A percentile compares a stretch with the other conserved stretches of the same genome.
Conservation (phyloP, 768 basidiomycete species). For the Termitomyces sp. region DNA sequence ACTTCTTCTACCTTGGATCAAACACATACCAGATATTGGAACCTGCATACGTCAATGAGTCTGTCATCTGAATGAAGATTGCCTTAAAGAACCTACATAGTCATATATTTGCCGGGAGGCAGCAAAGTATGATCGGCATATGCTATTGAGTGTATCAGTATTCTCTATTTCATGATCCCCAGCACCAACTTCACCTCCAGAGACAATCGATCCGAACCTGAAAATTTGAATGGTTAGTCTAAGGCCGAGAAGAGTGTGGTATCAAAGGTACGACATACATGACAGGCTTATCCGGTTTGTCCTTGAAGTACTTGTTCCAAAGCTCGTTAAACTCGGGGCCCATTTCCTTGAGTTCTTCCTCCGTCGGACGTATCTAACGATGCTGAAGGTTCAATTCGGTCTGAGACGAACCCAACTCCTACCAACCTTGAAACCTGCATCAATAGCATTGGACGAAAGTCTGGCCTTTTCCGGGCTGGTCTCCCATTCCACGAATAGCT, state of each 20-base stretch:
- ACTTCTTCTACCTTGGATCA: neutral
- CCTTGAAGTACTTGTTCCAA: constrained; percentile 71
- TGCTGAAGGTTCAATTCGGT: neutral
- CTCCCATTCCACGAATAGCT: constrained; percentile 65
- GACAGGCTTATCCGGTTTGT: constrained; percentile 77
- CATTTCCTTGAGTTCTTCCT: constrained; percentile 71
- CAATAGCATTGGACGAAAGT: constrained; percentile 67
- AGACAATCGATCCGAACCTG: constrained; percentile 65
- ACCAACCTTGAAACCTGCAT: constrained; percentile 68
- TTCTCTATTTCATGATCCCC: neutral
- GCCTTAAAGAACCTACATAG: constrained; percentile 43
- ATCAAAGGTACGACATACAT: constrained; percentile 36
- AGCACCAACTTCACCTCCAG: constrained; percentile 34
- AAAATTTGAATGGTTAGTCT: neutral
- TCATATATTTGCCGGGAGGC: constrained; percentile 69
- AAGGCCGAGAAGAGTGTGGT: neutral
- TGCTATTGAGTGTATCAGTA: constrained; percentile 26
- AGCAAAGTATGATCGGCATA: constrained; percentile 70
- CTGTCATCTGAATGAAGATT: neutral
- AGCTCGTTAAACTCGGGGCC: constrained; percentile 72
- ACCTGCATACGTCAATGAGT: constrained; percentile 26
- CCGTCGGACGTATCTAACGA: constrained; percentile 60
- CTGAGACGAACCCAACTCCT: neutral
- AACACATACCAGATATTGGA: constrained; percentile 56
- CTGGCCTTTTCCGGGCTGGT: constrained; percentile 63